Percentiles rank a stretch among this genome's conserved stretches.
phyloP scores from a whole-genome alignment of 805 yeast species.

The Saccharomycopsis malanga region DNA sequence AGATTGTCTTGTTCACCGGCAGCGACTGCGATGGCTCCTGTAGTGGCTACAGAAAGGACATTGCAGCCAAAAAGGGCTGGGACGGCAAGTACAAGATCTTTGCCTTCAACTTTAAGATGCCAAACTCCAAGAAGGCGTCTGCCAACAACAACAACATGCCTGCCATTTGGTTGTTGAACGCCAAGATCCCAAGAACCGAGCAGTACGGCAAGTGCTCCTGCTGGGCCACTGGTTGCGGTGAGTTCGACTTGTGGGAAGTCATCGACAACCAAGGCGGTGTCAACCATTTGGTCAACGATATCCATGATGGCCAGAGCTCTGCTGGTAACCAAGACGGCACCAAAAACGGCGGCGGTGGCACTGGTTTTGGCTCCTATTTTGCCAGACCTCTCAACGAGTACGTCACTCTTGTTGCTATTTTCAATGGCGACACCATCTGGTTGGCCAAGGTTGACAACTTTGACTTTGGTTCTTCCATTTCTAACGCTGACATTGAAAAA shows the following conservation, averaged over 20 bases:
- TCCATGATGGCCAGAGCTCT: constrained; percentile 79
- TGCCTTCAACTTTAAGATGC: constrained; percentile 93
- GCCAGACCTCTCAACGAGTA: constrained; percentile 71
- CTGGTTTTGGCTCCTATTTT: constrained; percentile 84
- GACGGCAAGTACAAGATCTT: constrained; percentile 79
- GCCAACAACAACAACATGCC: constrained; percentile 86
- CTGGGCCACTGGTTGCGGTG: constrained; percentile 98
- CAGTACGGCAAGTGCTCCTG: constrained; percentile 91
- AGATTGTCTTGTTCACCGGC: constrained; percentile 77
- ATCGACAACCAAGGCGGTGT: constrained; percentile 59
- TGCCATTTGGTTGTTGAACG: constrained; percentile 93
- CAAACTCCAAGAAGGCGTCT: constrained; percentile 44
- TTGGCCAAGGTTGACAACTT: constrained; percentile 54
- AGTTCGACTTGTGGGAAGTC: constrained; percentile 89
- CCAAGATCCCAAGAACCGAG: constrained; percentile 91
- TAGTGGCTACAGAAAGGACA: constrained; percentile 79
- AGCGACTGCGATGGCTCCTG: constrained; percentile 55
- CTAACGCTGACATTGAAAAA: constrained; percentile 44
- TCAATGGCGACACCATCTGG: constrained; percentile 49
- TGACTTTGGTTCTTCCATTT: constrained; percentile 48
- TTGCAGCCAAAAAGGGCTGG: constrained; percentile 94
- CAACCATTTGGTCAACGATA: constrained; percentile 64
- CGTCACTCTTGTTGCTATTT: constrained; percentile 86
- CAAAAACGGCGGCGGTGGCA: constrained; percentile 76
- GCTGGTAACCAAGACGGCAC: constrained; percentile 32